These are phyloP conservation scores for Ogataea allantospora DNA, from an alignment of 805 yeast genomes.

Conservation along the genomic window DNA sequence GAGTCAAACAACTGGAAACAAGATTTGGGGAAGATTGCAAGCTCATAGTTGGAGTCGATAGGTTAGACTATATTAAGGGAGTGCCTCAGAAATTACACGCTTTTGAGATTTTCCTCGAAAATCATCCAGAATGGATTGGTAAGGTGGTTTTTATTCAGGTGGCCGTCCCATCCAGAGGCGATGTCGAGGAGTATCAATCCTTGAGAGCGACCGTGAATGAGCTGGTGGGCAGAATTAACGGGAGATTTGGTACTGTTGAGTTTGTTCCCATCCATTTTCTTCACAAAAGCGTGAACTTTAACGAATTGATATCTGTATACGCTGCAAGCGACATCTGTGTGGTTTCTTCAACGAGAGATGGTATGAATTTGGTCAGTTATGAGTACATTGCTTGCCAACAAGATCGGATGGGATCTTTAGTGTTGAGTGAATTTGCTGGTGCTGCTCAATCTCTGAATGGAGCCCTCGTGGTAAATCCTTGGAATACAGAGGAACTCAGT, in stretches of 20 bases:
- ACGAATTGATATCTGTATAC: conserved; percentile 87
- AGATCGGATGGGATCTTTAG: conserved; percentile 79
- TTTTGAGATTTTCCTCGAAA: conserved; percentile 84
- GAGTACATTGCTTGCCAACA: conserved; percentile 95
- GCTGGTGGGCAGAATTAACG: conserved; percentile 94
- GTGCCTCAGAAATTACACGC: conserved; percentile 97
- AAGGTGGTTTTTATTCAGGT: conserved; percentile 94
- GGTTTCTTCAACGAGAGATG: conserved; percentile 94
- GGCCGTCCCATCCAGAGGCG: conserved; percentile 97
- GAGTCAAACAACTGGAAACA: conserved; percentile 60
- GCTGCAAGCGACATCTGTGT: conserved; percentile 85
- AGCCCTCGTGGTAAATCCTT: conserved; percentile 89
- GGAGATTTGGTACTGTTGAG: conserved; percentile 93
- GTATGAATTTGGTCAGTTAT: conserved; percentile 95
- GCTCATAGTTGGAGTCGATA: conserved; percentile 93
- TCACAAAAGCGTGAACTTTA: conserved; percentile 88
- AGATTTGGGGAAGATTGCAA: conserved; percentile 73
- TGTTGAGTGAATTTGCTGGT: conserved; percentile 94
- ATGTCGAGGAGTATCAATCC: conserved; percentile 95
- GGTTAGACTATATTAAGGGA: conserved; percentile 95
- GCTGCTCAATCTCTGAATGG: conserved; percentile 99
- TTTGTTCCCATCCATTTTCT: conserved; percentile 96
- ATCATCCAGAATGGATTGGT: conserved; percentile 98
- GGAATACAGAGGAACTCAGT: conserved; percentile 95
- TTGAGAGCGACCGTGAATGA: conserved; percentile 93